These are phyloP conservation scores for Lenzites betulinus DNA, from an alignment of 768 basidiomycete species.

Conservation along the genomic window DNA sequence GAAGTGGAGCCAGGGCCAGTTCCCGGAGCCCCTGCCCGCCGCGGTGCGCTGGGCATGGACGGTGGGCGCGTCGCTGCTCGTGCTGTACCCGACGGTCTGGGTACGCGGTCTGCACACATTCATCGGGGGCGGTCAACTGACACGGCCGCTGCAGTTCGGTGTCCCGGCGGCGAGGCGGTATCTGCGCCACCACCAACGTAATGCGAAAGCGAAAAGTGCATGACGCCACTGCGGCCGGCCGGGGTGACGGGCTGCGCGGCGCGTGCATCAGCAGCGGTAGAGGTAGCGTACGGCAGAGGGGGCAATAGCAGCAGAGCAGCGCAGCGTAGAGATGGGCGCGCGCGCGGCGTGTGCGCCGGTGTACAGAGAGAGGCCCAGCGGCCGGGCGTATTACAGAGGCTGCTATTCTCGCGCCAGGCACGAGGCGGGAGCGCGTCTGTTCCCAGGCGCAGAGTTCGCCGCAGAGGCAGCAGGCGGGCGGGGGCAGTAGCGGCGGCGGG, in stretches of 20 bases:
- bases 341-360: slow-evolving; percentile 1
- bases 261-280: not conserved
- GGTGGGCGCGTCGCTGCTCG: slow-evolving; percentile 56
- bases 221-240: too few species aligned
- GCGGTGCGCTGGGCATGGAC: slow-evolving; percentile 68
- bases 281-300: too few species aligned
- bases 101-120: slow-evolving; percentile 37
- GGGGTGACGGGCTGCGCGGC: not conserved
- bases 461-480: slow-evolving; percentile 1
- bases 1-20: slow-evolving; percentile 82
- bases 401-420: slow-evolving; percentile 21
- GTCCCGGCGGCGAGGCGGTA: slow-evolving; percentile 58
- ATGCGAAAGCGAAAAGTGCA: slow-evolving; percentile 34
- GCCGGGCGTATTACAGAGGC: slow-evolving; percentile 18
- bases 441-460: slow-evolving; percentile 10
- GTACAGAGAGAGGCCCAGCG: not conserved
- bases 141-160: slow-evolving; percentile 54
- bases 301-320: not conserved
- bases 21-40: slow-evolving; percentile 60
- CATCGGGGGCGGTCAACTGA: slow-evolving; percentile 18
- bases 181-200: slow-evolving; percentile 40
- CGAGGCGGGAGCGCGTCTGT: slow-evolving; percentile 9
- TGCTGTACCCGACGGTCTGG: slow-evolving; percentile 69
- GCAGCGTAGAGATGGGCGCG: not conserved
- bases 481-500: not conserved